phyloP scores from a whole-genome alignment of 176 grass and related monocot species.

The Zoysia japonica region DNA sequence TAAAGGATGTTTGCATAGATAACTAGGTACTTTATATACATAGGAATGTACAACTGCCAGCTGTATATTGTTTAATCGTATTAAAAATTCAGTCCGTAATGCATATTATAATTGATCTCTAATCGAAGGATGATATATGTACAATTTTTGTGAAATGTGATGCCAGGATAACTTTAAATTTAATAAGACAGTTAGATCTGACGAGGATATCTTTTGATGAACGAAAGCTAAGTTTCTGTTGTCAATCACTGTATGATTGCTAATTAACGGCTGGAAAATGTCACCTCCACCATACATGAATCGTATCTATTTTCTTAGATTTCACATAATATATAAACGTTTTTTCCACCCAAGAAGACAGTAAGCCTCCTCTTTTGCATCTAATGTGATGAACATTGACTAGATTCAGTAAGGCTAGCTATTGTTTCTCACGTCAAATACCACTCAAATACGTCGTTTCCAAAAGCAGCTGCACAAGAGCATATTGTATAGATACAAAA shows the following conservation, averaged over 20 bases:
- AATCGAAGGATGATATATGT: not conserved
- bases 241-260: not conserved
- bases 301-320: not conserved
- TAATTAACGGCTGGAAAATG: not conserved
- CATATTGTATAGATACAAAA: not conserved
- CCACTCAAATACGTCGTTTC: not conserved
- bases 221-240: not conserved
- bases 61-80: not conserved
- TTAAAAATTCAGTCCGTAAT: not conserved
- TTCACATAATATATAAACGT: not conserved
- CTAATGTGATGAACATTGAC: not conserved
- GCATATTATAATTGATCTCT: not conserved
- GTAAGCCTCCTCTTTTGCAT: not conserved
- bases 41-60: not conserved
- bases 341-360: no score
- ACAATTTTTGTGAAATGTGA: no score
- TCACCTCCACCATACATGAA: conserved; percentile 17
- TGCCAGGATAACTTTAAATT: not conserved
- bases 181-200: not conserved
- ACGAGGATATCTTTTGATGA: not conserved
- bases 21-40: not conserved
- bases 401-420: not conserved
- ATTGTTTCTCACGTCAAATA: not conserved
- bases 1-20: not conserved
- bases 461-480: not conserved